Percentiles rank a stretch among this genome's conserved stretches.
phyloP scores from a whole-genome alignment of 768 basidiomycete genomes.

The Hygrocybe coccinea region DNA sequence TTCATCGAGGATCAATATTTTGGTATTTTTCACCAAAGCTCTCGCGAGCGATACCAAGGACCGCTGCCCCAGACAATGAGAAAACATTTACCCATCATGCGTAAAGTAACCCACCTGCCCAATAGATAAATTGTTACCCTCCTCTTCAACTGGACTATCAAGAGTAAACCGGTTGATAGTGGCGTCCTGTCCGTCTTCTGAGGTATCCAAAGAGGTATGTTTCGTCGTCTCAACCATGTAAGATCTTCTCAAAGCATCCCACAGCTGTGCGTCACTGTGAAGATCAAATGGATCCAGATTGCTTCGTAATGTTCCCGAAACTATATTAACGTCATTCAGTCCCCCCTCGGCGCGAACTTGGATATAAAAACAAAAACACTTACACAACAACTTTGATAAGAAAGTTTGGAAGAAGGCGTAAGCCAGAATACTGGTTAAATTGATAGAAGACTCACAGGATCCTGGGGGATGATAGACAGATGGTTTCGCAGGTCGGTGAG shows the following conservation, averaged over 20 bases:
- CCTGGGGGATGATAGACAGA: conserved; percentile 81
- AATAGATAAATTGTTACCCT: conserved; percentile 79
- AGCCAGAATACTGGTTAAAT: neutral
- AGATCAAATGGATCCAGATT: conserved; percentile 88
- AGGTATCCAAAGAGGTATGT: conserved; percentile 22
- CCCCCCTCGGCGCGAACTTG: conserved; percentile 1
- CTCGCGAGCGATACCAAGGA: conserved; percentile 84
- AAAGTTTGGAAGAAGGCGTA: conserved; percentile 2
- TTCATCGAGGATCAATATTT: conserved; percentile 85
- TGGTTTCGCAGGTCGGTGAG: conserved; percentile 63
- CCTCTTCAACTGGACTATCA: conserved; percentile 80
- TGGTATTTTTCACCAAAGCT: conserved; percentile 81
- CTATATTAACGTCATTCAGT: conserved; percentile 26
- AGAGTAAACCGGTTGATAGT: conserved; percentile 68
- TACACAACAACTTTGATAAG: conserved; percentile 43
- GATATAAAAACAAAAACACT: conserved; percentile 13
- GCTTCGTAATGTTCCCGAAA: conserved; percentile 75
- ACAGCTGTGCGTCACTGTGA: conserved; percentile 74
- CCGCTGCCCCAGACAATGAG: conserved; percentile 39
- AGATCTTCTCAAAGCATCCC: conserved; percentile 83
- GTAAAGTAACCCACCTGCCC: conserved; percentile 42
- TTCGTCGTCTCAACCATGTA: conserved; percentile 63
- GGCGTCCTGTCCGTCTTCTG: conserved; percentile 41
- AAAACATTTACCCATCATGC: neutral
- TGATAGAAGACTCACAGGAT: conserved; percentile 47